Evolutionary conservation across 768 basidiomycete species (phyloP).

Genomic region (Russula ochroleuca): DNA sequence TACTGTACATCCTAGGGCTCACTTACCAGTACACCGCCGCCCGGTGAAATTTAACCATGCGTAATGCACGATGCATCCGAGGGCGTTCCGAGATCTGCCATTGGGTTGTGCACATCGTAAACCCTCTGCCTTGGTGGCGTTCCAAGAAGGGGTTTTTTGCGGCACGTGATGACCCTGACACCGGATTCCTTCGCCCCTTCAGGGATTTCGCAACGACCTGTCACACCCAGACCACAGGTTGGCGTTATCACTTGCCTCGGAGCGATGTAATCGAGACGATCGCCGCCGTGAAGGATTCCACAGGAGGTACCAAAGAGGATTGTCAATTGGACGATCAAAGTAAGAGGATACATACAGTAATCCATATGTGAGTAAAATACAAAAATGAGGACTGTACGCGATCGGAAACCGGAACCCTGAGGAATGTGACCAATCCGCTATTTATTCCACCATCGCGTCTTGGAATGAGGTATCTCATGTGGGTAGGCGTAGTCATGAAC

Average conservation of each 20-base stretch:
- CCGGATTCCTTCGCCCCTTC: background rate
- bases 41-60: slow-evolving; percentile 7
- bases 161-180: slow-evolving; percentile 1
- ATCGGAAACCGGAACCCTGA: slow-evolving; percentile 8
- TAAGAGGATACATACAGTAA: slow-evolving; percentile 19
- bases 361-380: slow-evolving; percentile 20
- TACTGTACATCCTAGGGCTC: background rate
- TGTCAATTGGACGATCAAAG: slow-evolving; percentile 18
- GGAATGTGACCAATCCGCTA: background rate
- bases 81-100: background rate
- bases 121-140: slow-evolving; percentile 22
- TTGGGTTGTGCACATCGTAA: slow-evolving; percentile 5
- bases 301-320: slow-evolving; percentile 2
- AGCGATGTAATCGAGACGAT: slow-evolving; percentile 15
- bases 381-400: background rate
- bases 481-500: slow-evolving; percentile 12
- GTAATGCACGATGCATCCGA: slow-evolving; percentile 17
- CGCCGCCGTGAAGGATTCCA: background rate
- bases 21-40: slow-evolving; percentile 11
- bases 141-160: background rate
- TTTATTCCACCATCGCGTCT: slow-evolving; percentile 21
- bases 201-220: background rate
- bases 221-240: background rate
- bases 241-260: background rate
- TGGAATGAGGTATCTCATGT: slow-evolving; percentile 18